These are phyloP conservation scores for Spinacia oleracea DNA, from an alignment of 179 eudicot species.

Conservation along the genomic window DNA sequence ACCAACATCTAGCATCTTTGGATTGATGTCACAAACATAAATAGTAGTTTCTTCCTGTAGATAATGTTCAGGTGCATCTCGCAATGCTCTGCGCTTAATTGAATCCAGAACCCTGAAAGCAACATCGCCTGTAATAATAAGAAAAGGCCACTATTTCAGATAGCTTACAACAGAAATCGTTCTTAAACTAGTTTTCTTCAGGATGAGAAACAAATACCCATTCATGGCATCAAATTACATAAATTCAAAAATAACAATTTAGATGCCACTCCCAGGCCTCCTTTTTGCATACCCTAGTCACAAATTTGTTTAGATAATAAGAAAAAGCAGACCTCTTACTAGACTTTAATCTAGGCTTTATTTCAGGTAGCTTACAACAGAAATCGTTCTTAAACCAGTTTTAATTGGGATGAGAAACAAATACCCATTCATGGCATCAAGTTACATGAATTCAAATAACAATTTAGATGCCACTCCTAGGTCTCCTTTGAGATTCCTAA, in stretches of 20 bases:
- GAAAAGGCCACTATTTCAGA: conserved; percentile 2
- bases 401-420: not conserved
- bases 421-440: conserved; percentile 6
- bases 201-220: not conserved
- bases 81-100: conserved; percentile 46
- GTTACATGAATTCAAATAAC: not conserved
- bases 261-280: too few relatives aligned
- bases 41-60: conserved; percentile 71
- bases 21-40: conserved; percentile 86
- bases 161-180: not conserved
- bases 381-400: not conserved
- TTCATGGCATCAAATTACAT: conserved; percentile 1
- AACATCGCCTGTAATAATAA: conserved; percentile 76
- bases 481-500: not conserved
- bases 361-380: conserved; percentile 9
- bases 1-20: conserved; percentile 85
- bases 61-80: conserved; percentile 49
- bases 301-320: too few relatives aligned
- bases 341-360: too few relatives aligned
- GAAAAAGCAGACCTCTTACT: too few relatives aligned
- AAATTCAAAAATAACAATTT: too few relatives aligned
- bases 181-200: not conserved
- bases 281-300: too few relatives aligned
- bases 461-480: not conserved
- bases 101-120: conserved; percentile 85